A percentile compares a stretch with the other conserved stretches of the same genome.
These are phyloP conservation scores for Umbilicus rupestris DNA, from an alignment of 164 flowering plant genomes.

Conservation along the genomic window DNA sequence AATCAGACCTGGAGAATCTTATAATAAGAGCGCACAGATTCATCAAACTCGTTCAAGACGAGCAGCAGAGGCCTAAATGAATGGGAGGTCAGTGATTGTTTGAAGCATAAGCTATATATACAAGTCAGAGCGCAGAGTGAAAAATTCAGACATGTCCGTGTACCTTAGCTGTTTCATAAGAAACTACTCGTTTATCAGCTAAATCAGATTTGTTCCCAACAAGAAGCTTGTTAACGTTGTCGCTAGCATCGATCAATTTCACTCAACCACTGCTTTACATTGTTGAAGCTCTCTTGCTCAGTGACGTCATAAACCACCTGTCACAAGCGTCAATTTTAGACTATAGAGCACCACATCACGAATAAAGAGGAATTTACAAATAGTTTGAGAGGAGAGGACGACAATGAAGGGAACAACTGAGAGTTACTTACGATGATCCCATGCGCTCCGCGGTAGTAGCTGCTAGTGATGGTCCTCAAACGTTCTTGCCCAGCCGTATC, in stretches of 20 bases:
- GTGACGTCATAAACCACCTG: constrained; percentile 6
- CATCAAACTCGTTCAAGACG: too few species aligned
- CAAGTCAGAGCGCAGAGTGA: not conserved
- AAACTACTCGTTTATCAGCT: constrained; percentile 5
- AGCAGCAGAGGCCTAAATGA: constrained; percentile 41
- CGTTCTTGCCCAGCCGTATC: too few species aligned
- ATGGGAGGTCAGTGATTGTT: not conserved
- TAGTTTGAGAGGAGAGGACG: not conserved
- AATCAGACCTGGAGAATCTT: too few species aligned
- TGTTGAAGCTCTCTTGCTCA: constrained; percentile 7
- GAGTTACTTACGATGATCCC: not conserved
- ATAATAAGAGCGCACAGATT: too few species aligned
- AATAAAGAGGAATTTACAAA: too few species aligned
- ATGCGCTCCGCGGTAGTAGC: constrained; percentile 1
- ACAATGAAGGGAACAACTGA: not conserved
- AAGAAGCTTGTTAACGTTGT: constrained; percentile 7
- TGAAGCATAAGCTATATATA: not conserved
- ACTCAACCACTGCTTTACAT: constrained; percentile 8
- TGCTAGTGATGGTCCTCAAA: constrained; percentile 4
- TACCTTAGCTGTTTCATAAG: constrained; percentile 1
- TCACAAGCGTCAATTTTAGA: not conserved
- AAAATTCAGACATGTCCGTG: not conserved
- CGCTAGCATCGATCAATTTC: constrained; percentile 6
- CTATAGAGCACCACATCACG: not conserved
- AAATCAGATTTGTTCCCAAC: constrained; percentile 6